Percentiles rank a stretch among this genome's conserved stretches.
These are phyloP conservation scores for Petunia secreta DNA, from an alignment of 257 asterid genomes.

Conservation along the genomic window DNA sequence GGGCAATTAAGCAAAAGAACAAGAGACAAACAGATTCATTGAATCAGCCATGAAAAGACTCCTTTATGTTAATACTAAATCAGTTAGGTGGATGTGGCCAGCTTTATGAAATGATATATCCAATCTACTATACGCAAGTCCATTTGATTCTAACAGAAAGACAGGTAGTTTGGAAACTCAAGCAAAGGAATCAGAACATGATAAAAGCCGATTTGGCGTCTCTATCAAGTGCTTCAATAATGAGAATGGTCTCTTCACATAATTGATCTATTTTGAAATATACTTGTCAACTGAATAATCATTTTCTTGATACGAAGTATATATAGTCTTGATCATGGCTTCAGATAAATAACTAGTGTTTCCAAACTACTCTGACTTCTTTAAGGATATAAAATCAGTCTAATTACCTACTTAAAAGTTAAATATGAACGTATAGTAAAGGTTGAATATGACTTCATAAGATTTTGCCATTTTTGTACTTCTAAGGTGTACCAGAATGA, in stretches of 20 bases:
- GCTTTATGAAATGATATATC: no score
- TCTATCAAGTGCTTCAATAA: not conserved
- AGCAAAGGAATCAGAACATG: not conserved
- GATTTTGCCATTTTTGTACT: not conserved
- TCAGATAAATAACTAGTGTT: not conserved
- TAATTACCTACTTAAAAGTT: not conserved
- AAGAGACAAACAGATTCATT: no score
- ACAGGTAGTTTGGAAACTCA: not conserved
- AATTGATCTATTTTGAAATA: not conserved
- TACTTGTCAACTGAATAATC: not conserved
- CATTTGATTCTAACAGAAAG: no score
- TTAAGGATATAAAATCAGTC: not conserved
- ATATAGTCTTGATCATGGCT: not conserved
- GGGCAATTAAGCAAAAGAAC: no score
- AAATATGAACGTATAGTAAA: not conserved
- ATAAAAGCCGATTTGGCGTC: not conserved
- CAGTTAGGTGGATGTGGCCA: no score
- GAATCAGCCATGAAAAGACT: no score
- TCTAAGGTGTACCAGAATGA: not conserved
- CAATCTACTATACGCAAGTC: no score
- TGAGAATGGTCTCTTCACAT: not conserved
- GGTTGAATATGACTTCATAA: not conserved
- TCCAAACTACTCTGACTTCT: not conserved
- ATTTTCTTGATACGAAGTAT: not conserved
- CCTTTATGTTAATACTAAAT: no score